Evolutionary conservation across 345 rosid species (phyloP).

Genomic region (Trapa incisa): DNA sequence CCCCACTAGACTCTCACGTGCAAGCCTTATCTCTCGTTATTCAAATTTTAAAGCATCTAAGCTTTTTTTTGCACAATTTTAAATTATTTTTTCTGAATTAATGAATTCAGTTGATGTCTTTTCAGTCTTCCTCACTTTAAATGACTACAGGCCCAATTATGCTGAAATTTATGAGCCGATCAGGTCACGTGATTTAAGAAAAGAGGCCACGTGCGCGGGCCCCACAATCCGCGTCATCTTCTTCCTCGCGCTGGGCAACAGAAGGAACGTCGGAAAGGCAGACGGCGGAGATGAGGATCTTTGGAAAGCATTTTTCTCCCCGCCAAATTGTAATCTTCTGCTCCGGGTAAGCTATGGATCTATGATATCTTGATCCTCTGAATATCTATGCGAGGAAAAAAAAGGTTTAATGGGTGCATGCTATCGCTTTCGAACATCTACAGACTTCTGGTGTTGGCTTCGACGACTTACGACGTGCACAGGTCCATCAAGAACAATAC

Average conservation of each 20-base stretch:
- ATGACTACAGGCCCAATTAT: no score
- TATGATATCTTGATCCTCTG: background rate
- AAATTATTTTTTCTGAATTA: background rate
- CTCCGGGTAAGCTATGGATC: constrained; percentile 12
- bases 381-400: background rate
- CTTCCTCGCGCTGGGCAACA: no score
- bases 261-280: background rate
- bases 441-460: constrained; percentile 16
- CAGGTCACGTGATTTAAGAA: background rate
- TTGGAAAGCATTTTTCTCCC: constrained; percentile 9
- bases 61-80: background rate
- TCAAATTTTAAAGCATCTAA: background rate
- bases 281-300: constrained; percentile 5
- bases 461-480: constrained; percentile 21
- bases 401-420: background rate
- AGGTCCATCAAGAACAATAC: constrained; percentile 21
- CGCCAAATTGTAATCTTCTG: constrained; percentile 13
- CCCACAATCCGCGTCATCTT: background rate
- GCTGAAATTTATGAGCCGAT: background rate
- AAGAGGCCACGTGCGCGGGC: background rate
- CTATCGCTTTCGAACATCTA: background rate
- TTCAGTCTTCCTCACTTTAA: no score
- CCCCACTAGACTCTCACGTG: background rate
- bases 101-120: background rate
- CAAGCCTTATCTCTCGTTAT: background rate